Evolutionary conservation across 164 flowering plant genomes (phyloP), one percentile per base, ranked within the genome.

Genomic region (Vitis labrusca): DNA sequence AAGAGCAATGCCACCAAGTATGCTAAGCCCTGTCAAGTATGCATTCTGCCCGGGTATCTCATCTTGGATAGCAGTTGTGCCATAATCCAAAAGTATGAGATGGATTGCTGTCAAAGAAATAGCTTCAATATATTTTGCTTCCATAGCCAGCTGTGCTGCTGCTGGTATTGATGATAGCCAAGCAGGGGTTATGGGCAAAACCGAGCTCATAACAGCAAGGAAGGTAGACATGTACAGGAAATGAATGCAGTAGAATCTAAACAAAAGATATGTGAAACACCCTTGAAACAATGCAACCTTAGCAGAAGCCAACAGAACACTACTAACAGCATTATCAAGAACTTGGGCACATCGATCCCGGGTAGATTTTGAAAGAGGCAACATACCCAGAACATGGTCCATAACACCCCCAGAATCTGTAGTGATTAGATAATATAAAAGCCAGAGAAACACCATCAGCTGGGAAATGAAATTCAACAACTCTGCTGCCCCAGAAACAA

Each of bases 1-100:
- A 3, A 64, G 44, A 19, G 67, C 57, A 17, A 64, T 64, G 55
- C 67, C 67, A 50, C 67, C 67, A 51, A 64, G 55, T 50, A 64
- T 51, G 44, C 67, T 64, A 50, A 64, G 67, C 44, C 67, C 67
- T 17, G 67, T 64, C 32, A 64, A 27, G 57, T 64, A 64, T 2
- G 37, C 67, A 64, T 51, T 64, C 8, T 64, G 57, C 23, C 67
- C 67, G 2, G 67, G 67, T 10, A 64, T 51, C 55, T 64, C 67
- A 64, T 64, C 67, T 64, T 64, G 67, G 10, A 64, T 64, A 2
- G 55, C 67, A 13, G 57, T 51, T 9, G 67, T 51, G 10, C 67
- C 67, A 27, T 64, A 64, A 8, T 64, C 67, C 57, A 64, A 19
- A 2, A 64, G 67, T 13, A 64, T 17, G 8, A 48, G 67, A 64